Evolutionary conservation across 2,329 filamentous ascomycete species (phyloP), one percentile per base, ranked within the genome.

Genomic region (Botrytis sinoallii): DNA sequence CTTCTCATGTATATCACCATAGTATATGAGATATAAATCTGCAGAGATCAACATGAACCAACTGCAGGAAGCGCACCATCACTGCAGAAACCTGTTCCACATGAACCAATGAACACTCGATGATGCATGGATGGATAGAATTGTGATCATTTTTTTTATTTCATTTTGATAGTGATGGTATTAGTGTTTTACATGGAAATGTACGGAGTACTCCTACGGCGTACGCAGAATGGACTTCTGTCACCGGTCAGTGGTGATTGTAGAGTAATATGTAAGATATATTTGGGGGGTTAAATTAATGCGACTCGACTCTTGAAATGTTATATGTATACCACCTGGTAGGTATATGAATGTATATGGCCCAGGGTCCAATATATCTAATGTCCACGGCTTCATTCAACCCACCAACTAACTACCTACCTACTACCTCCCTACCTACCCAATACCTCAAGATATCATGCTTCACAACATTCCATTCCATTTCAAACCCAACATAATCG

Each of bases 31-130:
- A 64, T n/a, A 22, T 29, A 8, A 40, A 67, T 25, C 46, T 67
- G 46, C 65, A 67, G 32, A 40, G 38, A 65, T 46, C 61, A 32
- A 46, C 52, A 20, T 40, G 65, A 67, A 67, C 14, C 32, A 40
- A 35, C 65, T 67, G 64, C 64, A 67, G 29, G 64, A 67, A 67
- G 46, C 32, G 44, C 25, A 52, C 20, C 29, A 66, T 48, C 42
- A 66, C 44, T 20, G 46, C 46, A 67, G 61, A 46, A 52, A 29
- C 16, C n/a, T 52, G 65, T 67, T 25, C 65, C 32, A 67, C 32
- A 40, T 3, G 10, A 18, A n/a, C 44, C 29, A 66, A 66, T 52
- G 22, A 64, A 64, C 2, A 29, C 25, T 64, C 6, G 22, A 42
- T 6, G 22, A 52, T 55, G 32, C 44, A 40, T 67, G 32, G 29